Base-by-base conservation (phyloP, 2,329 filamentous ascomycete genomes). In the Verticillium nonalfalfae region DNA sequence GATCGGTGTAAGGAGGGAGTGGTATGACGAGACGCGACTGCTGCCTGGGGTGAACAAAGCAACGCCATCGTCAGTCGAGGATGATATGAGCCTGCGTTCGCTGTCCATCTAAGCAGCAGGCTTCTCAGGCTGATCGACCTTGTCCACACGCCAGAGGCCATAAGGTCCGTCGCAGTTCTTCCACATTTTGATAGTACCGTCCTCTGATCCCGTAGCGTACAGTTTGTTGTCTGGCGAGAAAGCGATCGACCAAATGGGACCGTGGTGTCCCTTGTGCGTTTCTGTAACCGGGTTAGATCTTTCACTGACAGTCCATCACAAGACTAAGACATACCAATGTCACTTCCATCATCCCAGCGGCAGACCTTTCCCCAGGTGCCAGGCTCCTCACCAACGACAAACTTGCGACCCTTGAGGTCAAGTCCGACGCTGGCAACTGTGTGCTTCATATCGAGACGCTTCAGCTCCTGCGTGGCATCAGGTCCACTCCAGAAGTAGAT, bases 291-390 rank as follows among this genome's bases (percentile, higher is more conserved):
- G 36, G 39, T 60, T 55, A 65, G 56, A 35, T 5, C 35, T 36
- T 36, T 13, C 35, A 13, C 13, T 11, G 21, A 31, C 33, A 34
- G 52, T 10, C 15, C 33, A 54, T 36, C 26, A 26, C 4, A 21
- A n/a, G 52, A 31, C 60, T 59, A 64, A 56, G 26, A 76, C 82
- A 63, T 78, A 89, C 87, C 87, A 54, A 97, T 79, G 74, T 97
- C 93, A 66, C 85, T 83, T 68, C 90, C 90, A 58, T 89, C 88
- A 62, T 97, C 92, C 76, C 93, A 94, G 70, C 93, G 87, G 78
- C 96, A 96, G 6, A 98, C 90, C 63, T 91, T 88, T n/a, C 95
- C 94, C 94, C 94, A 99, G 0, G 95, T 98, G 71, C 97, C 94
- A 45, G 89, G 90, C 65, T 91, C 90, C 73, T 93, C 92, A 63